Conservation (phyloP, 441 rosid genomes). For the Croton setiger region DNA sequence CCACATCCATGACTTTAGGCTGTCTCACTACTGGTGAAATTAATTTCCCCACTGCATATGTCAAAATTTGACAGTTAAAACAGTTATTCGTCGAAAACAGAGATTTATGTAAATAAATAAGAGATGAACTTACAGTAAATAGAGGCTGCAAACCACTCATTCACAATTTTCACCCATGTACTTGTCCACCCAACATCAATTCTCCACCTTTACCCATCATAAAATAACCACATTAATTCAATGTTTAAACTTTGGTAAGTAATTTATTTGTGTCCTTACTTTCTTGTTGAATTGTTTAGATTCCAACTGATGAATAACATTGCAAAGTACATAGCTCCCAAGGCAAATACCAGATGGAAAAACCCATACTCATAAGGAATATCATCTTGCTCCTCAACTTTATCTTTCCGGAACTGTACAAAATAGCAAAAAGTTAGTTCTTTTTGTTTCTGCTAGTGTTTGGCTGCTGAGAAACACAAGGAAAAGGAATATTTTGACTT, state of each 20-base stretch:
- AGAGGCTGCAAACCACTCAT: constrained; percentile 84
- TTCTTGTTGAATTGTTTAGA: constrained; percentile 49
- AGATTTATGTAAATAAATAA: not conserved
- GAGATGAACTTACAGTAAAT: constrained; percentile 56
- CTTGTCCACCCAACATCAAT: constrained; percentile 93
- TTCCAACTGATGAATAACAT: constrained; percentile 94
- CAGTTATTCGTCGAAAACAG: not conserved
- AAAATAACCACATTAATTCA: constrained; percentile 4
- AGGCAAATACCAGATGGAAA: constrained; percentile 76
- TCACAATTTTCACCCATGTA: constrained; percentile 87
- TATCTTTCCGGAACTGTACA: constrained; percentile 59
- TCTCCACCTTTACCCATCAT: constrained; percentile 61
- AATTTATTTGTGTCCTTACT: constrained; percentile 33
- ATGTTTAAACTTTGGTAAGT: not conserved
- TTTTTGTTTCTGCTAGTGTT: not conserved
- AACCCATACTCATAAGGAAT: constrained; percentile 72
- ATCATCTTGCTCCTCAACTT: constrained; percentile 50
- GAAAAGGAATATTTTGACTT: not conserved
- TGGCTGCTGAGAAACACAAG: constrained; percentile 3
- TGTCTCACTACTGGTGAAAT: constrained; percentile 60
- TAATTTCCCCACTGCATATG: constrained; percentile 75
- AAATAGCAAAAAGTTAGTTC: not conserved
- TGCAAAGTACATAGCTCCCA: constrained; percentile 91
- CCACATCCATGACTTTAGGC: constrained; percentile 41
- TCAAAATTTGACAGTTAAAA: not conserved